These are phyloP conservation scores for Mortierella claussenii DNA, from an alignment of 192 early-diverging fungal genomes.

Conservation along the genomic window DNA sequence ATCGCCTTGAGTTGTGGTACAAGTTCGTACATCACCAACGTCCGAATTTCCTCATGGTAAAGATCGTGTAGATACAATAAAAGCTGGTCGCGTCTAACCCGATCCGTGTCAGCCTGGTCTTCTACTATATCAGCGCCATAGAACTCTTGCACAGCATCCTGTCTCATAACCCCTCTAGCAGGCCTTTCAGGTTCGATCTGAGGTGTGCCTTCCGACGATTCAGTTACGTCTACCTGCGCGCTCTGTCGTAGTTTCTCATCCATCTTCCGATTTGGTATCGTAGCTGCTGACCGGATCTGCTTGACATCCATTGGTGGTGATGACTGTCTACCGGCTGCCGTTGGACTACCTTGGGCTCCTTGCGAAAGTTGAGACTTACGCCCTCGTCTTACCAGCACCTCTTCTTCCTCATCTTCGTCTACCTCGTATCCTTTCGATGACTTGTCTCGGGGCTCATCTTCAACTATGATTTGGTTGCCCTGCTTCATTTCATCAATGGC, in stretches of 20 bases:
- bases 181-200: not conserved
- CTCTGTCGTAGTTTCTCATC: too few species aligned
- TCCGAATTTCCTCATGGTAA: constrained; percentile 15
- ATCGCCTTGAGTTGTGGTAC: constrained; percentile 24
- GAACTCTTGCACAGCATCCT: constrained; percentile 8
- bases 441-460: not conserved
- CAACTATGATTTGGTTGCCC: too few species aligned
- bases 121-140: not conserved
- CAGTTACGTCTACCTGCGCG: too few species aligned
- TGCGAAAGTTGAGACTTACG: too few species aligned
- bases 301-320: not conserved
- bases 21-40: constrained; percentile 15
- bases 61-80: constrained; percentile 8
- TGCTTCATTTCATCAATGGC: too few species aligned
- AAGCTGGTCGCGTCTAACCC: not conserved
- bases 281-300: too few species aligned
- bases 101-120: not conserved
- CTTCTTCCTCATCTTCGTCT: constrained; percentile 13
- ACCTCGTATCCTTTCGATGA: not conserved
- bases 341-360: too few species aligned
- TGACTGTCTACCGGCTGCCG: too few species aligned
- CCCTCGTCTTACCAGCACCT: constrained; percentile 2
- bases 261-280: too few species aligned
- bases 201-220: too few species aligned
- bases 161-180: not conserved